Percentiles rank a stretch among this genome's conserved stretches.
These are phyloP conservation scores for Thymus mandschuricus DNA, from an alignment of 257 asterid species.

Conservation along the genomic window DNA sequence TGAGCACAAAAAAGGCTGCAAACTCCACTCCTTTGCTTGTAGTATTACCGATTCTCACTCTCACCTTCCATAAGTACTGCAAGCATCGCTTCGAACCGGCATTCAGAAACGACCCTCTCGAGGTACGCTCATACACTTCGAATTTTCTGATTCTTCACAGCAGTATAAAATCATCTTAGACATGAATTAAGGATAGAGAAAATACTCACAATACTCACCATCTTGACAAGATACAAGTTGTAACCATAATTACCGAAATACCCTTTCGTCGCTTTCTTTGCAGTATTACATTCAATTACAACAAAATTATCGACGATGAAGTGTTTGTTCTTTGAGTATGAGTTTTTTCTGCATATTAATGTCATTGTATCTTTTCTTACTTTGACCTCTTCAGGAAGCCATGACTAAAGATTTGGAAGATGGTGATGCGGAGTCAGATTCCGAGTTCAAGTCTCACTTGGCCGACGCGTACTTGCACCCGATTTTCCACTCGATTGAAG, in stretches of 20 bases:
- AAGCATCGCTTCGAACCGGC: slow-evolving; percentile 94
- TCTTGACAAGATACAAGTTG: not conserved
- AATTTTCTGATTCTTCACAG: not conserved
- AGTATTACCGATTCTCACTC: slow-evolving; percentile 67
- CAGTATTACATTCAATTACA: too few species aligned
- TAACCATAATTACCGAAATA: not conserved
- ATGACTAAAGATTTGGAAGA: slow-evolving; percentile 69
- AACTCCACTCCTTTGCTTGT: slow-evolving; percentile 79
- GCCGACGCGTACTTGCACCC: slow-evolving; percentile 91
- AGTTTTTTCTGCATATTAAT: not conserved
- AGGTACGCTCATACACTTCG: slow-evolving; percentile 49
- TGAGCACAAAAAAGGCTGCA: slow-evolving; percentile 90
- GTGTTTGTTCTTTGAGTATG: too few species aligned
- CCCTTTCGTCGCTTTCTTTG: not conserved
- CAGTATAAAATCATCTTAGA: not conserved
- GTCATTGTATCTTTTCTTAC: not conserved
- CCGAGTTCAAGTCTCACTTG: slow-evolving; percentile 58
- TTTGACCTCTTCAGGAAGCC: slow-evolving; percentile 65
- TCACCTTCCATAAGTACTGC: slow-evolving; percentile 80
- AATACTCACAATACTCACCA: not conserved
- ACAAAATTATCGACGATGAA: too few species aligned
- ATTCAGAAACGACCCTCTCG: slow-evolving; percentile 83
- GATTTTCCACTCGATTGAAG: slow-evolving; percentile 72
- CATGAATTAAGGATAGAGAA: not conserved
- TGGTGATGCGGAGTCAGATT: slow-evolving; percentile 45